Base-by-base conservation (phyloP, 352 stramenopile genomes). In the Lagenidium sp. region DNA sequence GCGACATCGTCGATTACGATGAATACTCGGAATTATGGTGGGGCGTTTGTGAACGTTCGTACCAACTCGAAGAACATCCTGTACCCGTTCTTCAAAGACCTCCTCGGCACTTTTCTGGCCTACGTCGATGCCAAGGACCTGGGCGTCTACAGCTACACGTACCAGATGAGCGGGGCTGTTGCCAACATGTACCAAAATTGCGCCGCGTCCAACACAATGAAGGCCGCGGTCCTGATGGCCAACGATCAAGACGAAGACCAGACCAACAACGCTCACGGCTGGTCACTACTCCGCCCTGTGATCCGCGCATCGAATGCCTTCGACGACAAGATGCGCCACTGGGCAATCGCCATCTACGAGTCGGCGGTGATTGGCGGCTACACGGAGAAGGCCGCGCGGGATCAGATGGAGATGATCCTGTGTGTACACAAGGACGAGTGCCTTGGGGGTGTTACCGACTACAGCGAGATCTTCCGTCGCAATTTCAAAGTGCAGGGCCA, bases 71-170 rank as follows among this genome's bases (percentile, higher is more conserved):
- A 67, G 23, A 71, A 68, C 32, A 60, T 60, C 5, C 42, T 84
- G 12, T 81, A 81, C 38, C 60, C 47, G 23, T 86, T 75, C 58
- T 86, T 86, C 47, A 80, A 83, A 26, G 63, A 74, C 39, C 25
- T 86, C 0, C 74, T 69, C 0, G 44, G 25, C 16, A 65, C 39
- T 4, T 78, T 64, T 47, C 34, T 20, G 0, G 57, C 70, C n/a
- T 73, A 76, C 37, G 46, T 77, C 1, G 73, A 82, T 34, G 59
- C 56, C 10, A 76, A 68, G 34, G 62, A 77, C 36, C 40, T 83
- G 16, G 63, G 63, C 3, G 41, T 58, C 16, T 73, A 84, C 57
- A 84, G 60, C 50, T 85, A 83, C 64, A 61, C 64, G 29, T 84
- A 86, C 58, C 29, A 60, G 4, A 53, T 81, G 38, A 68, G 52